Conservation (phyloP, 1,284 basidiomycete species). For the Rhodotorula sp. region DNA sequence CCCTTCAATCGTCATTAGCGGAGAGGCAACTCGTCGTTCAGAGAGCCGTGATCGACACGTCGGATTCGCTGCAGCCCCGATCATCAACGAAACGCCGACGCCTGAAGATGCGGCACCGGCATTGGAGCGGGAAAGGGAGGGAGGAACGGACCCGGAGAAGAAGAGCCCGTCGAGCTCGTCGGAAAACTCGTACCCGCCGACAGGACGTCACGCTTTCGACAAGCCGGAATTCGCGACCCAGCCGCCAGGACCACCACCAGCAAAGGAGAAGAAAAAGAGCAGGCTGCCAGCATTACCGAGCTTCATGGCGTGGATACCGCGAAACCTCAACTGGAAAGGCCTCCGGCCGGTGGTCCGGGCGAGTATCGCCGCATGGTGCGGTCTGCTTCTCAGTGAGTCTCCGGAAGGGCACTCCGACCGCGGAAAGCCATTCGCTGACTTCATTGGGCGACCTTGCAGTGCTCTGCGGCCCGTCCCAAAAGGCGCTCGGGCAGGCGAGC, state of each 20-base stretch:
- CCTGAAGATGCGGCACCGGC: neutral
- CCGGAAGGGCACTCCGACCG: neutral
- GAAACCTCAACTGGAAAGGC: conserved; percentile 38
- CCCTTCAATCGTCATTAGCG: neutral
- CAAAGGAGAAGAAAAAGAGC: neutral
- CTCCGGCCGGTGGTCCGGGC: conserved; percentile 26
- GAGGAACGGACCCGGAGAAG: neutral
- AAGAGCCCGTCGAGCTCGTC: neutral
- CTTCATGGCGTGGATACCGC: conserved; percentile 24
- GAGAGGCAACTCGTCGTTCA: neutral
- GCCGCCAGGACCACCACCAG: neutral
- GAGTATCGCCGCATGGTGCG: conserved; percentile 36
- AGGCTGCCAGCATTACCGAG: conserved; percentile 12
- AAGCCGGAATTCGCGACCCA: neutral
- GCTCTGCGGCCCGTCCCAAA: conserved; percentile 11
- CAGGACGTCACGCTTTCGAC: conserved; percentile 1
- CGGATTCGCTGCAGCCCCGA: conserved; percentile 6
- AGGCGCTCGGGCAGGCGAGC: conserved; percentile 27
- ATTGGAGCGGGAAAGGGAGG: neutral
- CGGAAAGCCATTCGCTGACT: neutral
- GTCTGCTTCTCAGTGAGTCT: conserved; percentile 24
- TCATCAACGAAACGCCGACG: neutral
- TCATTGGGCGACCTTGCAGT: neutral
- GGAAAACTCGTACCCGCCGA: neutral
- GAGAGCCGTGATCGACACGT: conserved; percentile 10